These are phyloP conservation scores for Sclerotinia trifoliorum DNA, from an alignment of 2,329 filamentous ascomycete genomes.

Conservation along the genomic window DNA sequence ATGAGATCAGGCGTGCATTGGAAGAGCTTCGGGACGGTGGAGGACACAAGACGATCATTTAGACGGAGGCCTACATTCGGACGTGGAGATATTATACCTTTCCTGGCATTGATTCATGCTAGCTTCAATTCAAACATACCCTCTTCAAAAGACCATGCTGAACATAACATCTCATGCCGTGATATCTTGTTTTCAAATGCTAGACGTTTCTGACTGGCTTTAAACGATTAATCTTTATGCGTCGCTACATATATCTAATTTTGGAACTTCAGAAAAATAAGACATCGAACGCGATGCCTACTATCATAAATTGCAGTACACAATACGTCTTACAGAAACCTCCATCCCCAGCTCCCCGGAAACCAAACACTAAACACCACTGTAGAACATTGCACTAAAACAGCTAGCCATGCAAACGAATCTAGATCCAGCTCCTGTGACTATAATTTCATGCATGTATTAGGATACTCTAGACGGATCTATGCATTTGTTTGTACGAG, in stretches of 20 bases:
- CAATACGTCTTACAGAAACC: not conserved
- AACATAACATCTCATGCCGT: not conserved
- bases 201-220: not conserved
- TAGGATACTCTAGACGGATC: conserved; percentile 12
- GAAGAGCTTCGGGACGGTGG: conserved; percentile 16
- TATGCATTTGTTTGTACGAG: conserved; percentile 17
- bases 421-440: conserved; percentile 19
- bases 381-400: not conserved
- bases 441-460: conserved; percentile 18
- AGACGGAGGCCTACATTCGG: conserved; percentile 13
- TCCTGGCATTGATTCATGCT: conserved; percentile 16
- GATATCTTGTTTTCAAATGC: not conserved
- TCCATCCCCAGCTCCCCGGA: not conserved
- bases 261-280: not conserved
- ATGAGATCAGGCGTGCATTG: conserved; percentile 13
- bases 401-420: conserved; percentile 10
- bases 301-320: not conserved
- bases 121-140: conserved; percentile 20
- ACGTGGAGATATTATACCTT: conserved; percentile 15
- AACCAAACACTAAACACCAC: not conserved
- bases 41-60: conserved; percentile 7
- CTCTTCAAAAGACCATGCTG: not conserved
- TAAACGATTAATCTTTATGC: not conserved
- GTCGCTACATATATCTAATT: not conserved
- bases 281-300: not conserved